Percentiles rank a stretch among this genome's conserved stretches.
These are phyloP conservation scores for Scheffersomyces quercinus DNA, from an alignment of 1,139 yeast genomes.

Conservation along the genomic window DNA sequence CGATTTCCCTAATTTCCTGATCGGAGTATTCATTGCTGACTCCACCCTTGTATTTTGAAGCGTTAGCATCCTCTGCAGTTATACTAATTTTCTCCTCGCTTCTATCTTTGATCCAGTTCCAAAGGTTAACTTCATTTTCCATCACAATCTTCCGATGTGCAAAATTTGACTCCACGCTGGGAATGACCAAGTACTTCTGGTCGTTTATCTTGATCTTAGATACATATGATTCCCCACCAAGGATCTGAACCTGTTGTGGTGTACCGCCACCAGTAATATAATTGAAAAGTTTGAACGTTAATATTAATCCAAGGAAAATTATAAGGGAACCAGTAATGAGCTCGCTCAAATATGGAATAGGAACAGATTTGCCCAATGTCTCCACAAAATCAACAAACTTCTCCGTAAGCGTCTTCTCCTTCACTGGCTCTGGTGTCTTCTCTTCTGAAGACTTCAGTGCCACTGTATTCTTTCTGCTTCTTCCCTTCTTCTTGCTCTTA, in stretches of 20 bases:
- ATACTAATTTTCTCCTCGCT: slow-evolving; percentile 28
- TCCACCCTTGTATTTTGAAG: slow-evolving; percentile 6
- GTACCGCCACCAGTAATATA: slow-evolving; percentile 2
- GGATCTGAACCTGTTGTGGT: slow-evolving; percentile 1
- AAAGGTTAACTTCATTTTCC: slow-evolving; percentile 64
- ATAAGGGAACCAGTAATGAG: slow-evolving; percentile 25
- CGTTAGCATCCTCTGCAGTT: slow-evolving; percentile 7
- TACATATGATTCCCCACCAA: slow-evolving; percentile 9
- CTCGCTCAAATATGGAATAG: slow-evolving; percentile 30
- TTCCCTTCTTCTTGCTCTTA: slow-evolving; percentile 28
- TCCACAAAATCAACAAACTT: slow-evolving; percentile 27
- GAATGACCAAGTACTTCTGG: slow-evolving; percentile 45
- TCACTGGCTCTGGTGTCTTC: slow-evolving; percentile 11
- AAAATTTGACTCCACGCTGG: slow-evolving; percentile 44
- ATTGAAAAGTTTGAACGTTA: slow-evolving; percentile 5
- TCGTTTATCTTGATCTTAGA: slow-evolving; percentile 38
- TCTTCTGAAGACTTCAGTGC: slow-evolving; percentile 10
- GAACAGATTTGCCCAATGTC: slow-evolving; percentile 30
- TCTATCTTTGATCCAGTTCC: slow-evolving; percentile 80
- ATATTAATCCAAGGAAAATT: slow-evolving; percentile 15
- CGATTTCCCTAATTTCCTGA: slow-evolving; percentile 57
- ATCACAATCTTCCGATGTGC: slow-evolving; percentile 31
- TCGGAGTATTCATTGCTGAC: slow-evolving; percentile 25
- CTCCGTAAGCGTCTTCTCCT: slow-evolving; percentile 11
- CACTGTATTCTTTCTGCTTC: slow-evolving; percentile 19